Base-by-base conservation (phyloP, 805 yeast genomes). In the Myxozyma udenii region DNA sequence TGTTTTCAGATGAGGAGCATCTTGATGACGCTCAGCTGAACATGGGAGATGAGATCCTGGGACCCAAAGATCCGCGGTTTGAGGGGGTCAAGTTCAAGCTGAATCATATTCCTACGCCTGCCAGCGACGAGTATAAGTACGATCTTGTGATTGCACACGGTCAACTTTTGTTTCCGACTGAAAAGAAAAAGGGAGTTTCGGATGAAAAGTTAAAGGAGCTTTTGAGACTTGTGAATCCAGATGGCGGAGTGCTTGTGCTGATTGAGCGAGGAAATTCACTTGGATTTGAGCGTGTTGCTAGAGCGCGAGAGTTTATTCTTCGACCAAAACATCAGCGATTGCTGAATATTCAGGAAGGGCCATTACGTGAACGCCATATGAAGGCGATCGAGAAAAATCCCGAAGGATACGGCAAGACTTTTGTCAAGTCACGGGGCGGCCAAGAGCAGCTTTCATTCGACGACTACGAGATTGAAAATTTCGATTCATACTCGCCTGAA, bases 261-360 rank as follows among this genome's bases (percentile, higher is more conserved):
- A 70, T 90, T 2, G 98, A 93, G 69, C 75, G 96, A 57, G 98
- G 98, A 2, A 86, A 85, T 50, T 87, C 97, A 0, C 64, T 82
- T 28, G 98, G 98, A 0, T 87, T 87, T 64, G 98, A 93, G 68
- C 75, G 81, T 2, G 77, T 89, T 51, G 95, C 96, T 0, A 74
- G 96, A 48, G 96, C 97, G 3, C 76, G 98, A 63, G 96, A 91
- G 66, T 70, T 87, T 3, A 80, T 88, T 78, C 71, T 91, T n/a
- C 79, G 98, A 60, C 96, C 97, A 12, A 48, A 48, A 18, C 21
- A 19, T 26, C 16, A 18, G 16, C 24, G 51, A 21, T 18, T 41
- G 14, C 19, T 22, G 2, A n/a, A 16, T 2, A 4, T 51, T n/a
- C 19, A 43, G 7, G 48, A 46, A 16, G 21, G 24, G 5, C n/a